Evolutionary conservation across 768 basidiomycete species (phyloP).

Genomic region (Tylopilus subfusipes): DNA sequence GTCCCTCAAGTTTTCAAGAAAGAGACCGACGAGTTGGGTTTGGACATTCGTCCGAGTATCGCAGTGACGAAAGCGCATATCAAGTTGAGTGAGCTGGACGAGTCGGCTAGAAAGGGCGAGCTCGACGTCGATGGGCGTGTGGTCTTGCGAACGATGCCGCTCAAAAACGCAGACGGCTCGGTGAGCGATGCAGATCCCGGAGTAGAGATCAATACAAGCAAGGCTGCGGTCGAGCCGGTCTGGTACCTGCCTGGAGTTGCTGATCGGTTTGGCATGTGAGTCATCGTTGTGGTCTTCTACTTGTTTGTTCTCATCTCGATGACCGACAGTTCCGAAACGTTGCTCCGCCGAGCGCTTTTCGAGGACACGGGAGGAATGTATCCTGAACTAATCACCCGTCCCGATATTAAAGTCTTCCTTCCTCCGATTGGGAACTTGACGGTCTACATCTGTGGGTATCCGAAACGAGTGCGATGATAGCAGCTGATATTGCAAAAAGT

Average conservation of each 20-base stretch:
- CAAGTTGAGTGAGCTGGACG: conserved; percentile 92
- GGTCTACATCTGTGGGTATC: conserved; percentile 78
- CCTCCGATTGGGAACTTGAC: conserved; percentile 92
- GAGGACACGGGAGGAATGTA: conserved; percentile 97
- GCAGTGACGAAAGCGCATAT: conserved; percentile 91
- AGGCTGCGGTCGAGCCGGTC: conserved; percentile 95
- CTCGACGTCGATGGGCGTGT: conserved; percentile 79
- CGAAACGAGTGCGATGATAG: neutral
- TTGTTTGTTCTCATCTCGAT: neutral
- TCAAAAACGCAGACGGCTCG: conserved; percentile 62
- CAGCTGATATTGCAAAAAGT: conserved; percentile 42
- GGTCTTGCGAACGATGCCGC: conserved; percentile 64
- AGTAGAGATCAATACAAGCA: conserved; percentile 83
- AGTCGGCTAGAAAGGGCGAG: conserved; percentile 66
- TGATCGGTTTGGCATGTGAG: conserved; percentile 88
- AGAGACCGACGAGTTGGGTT: conserved; percentile 58
- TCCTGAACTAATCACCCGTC: conserved; percentile 91
- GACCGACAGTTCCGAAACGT: conserved; percentile 62
- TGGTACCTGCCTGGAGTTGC: conserved; percentile 96
- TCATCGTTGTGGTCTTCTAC: conserved; percentile 5
- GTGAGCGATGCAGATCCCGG: conserved; percentile 60
- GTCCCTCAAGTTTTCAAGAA: conserved; percentile 67
- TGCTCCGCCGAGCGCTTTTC: conserved; percentile 87
- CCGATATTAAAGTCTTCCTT: conserved; percentile 93
- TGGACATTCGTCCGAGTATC: conserved; percentile 91